Evolutionary conservation across 2,329 filamentous ascomycete species (phyloP).

Genomic region (Parasarocladium wereldwijsianum): DNA sequence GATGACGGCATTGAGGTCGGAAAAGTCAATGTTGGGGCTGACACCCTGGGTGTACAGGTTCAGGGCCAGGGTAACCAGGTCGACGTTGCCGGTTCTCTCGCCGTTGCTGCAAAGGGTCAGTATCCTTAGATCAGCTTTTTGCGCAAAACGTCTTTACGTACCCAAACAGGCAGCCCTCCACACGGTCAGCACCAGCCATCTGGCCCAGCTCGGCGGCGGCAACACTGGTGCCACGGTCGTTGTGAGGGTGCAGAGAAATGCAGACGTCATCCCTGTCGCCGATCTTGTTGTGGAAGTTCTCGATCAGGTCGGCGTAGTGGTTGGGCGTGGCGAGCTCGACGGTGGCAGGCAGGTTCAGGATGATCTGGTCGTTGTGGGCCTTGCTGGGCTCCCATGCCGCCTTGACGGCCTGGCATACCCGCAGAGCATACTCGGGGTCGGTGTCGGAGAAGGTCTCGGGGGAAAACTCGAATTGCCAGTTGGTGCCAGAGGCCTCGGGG

Average conservation of each 20-base stretch:
- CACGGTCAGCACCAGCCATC: constrained; percentile 90
- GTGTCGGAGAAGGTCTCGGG: constrained; percentile 89
- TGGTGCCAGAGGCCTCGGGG: constrained; percentile 37
- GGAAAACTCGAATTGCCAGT: constrained; percentile 72
- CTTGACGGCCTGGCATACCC: constrained; percentile 87
- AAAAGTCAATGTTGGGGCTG: constrained; percentile 76
- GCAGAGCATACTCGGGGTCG: constrained; percentile 64
- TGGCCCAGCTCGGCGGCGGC: constrained; percentile 85
- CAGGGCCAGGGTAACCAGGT: constrained; percentile 79
- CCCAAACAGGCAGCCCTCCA: constrained; percentile 69
- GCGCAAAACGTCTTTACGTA: neutral
- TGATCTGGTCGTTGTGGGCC: constrained; percentile 71
- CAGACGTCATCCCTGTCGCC: constrained; percentile 73
- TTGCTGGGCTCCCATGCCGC: constrained; percentile 74
- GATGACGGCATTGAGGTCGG: constrained; percentile 73
- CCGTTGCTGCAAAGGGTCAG: constrained; percentile 56
- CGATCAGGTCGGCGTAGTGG: constrained; percentile 89
- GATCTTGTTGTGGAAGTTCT: constrained; percentile 85
- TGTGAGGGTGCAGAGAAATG: constrained; percentile 86
- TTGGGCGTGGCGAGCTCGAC: constrained; percentile 94
- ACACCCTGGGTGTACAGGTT: constrained; percentile 95
- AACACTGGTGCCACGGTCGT: constrained; percentile 80
- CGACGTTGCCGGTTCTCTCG: constrained; percentile 89
- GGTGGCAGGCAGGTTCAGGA: constrained; percentile 93
- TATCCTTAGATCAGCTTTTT: neutral